Evolutionary conservation across 768 basidiomycete species (phyloP), one percentile per base, ranked within the genome.

Genomic region (Amanita rimosa): DNA sequence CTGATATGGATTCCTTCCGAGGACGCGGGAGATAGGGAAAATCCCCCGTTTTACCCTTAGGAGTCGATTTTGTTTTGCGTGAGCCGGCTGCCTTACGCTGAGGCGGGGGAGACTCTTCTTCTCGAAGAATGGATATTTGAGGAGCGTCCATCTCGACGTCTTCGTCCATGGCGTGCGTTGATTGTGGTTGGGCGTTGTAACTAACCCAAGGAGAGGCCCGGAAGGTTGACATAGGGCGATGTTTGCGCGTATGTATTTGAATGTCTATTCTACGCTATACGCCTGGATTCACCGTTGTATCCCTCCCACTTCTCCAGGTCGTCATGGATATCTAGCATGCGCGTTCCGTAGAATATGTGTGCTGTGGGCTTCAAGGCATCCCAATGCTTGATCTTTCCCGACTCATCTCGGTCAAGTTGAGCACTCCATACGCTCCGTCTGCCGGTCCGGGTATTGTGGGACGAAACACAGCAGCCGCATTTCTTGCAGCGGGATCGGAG

Each of bases 131-230:
- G 21, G 86, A 89, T 48, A 90, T 89, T 55, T 80, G 80, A 33
- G 87, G 87, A 29, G 86, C 83, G 34, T 88, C 87, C 83, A 88
- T 86, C 55, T 75, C 72, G 41, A 72, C 62, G 58, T 76, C 75
- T 36, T 69, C 64, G 59, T 71, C 69, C 67, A 68, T 68, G 21
- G 62, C 55, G 58, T 57, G 48, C 46, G 58, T 60, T 58, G 55
- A 51, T 53, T 48, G 50, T 51, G 58, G 43, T 56, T 57, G 49
- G 54, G 60, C 46, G 59, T 75, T 70, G 67, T 79, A 78, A 49
- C 68, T 62, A 52, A 78, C 75, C 78, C 78, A 79, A 55, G 79
- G 77, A 55, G 78, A 78, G 56, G 71, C 78, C 53, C 78, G 76
- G 67, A 80, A 81, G 66, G 69, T 73, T 60, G 61, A 46, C 47